Evolutionary conservation across 192 early-diverging fungal genomes (phyloP), one percentile per base, ranked within the genome.

Genomic region (Coemansia sp.): DNA sequence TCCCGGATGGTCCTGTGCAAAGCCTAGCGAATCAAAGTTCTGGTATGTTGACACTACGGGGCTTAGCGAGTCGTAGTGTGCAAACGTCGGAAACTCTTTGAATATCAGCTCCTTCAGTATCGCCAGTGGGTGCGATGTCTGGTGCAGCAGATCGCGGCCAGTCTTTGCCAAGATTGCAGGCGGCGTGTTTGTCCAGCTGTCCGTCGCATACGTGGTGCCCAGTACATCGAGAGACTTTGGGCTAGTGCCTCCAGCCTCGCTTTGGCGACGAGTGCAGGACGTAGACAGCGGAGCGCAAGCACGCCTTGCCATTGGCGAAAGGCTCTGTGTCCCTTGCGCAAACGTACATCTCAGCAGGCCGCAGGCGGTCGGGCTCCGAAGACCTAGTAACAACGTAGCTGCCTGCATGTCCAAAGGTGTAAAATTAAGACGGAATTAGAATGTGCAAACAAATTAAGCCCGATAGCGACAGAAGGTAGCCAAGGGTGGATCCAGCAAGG

Each of bases 1-100:
- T 9, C 92, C 89, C 0, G 92, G 90, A 70, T 99, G 97, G 72
- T 94, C 90, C 9, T 66, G 52, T 0, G 91, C 66, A 71, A 99
- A 89, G 41, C 91, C 86, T 12, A 99, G 87, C 21, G 88, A 89
- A 78, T 97, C 97, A 88, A 99, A 99, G 80, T 97, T 97, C 57
- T 92, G 85, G 34, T 85, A 64, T 0, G 92, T 86, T 0, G 90
- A 87, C 0, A 97, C 97, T 28, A 92, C 90, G 2, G 97, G 97
- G 42, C 82, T 84, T 69, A 96, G 79, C 26, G 70, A 69, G 41
- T 90, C 84, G 66, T 85, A 84, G 61, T 85, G 69, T 18, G 85
- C 84, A 70, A 85, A 92, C 36, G 82, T 78, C 0, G 74, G 72
- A 60, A 97, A 94, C 71, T 93, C 84, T 11, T 72, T 67, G 64